Evolutionary conservation across 768 basidiomycete genomes (phyloP).

Genomic region (Rhizopogon vinicolor): DNA sequence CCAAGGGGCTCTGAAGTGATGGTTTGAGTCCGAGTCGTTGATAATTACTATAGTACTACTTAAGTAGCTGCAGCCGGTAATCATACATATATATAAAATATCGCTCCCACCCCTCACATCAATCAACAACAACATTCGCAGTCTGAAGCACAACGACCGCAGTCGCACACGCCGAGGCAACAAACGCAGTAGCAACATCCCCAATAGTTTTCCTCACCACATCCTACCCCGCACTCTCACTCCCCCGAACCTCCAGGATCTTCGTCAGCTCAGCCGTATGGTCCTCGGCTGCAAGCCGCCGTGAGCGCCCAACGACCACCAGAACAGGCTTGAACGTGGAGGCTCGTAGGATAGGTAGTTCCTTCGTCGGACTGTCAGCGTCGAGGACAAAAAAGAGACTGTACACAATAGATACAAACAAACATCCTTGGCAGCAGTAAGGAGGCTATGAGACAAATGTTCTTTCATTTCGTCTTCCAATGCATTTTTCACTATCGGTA

Average conservation of each 20-base stretch:
- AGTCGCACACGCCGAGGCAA: conserved; percentile 52
- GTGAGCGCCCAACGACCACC: conserved; percentile 73
- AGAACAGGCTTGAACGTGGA: conserved; percentile 37
- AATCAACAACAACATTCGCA: conserved; percentile 22
- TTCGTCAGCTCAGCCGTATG: conserved; percentile 55
- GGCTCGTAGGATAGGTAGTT: too few relatives aligned
- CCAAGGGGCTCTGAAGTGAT: too few relatives aligned
- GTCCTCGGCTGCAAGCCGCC: conserved; percentile 58
- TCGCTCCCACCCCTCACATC: background rate
- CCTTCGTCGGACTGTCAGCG: too few relatives aligned
- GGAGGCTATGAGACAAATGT: too few relatives aligned
- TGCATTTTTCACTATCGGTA: too few relatives aligned
- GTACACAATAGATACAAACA: too few relatives aligned
- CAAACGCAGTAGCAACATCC: conserved; percentile 75
- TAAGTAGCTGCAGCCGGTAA: too few relatives aligned
- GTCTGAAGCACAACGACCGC: conserved; percentile 72
- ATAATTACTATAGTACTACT: too few relatives aligned
- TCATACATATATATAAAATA: background rate
- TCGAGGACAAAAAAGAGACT: too few relatives aligned
- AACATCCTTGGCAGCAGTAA: too few relatives aligned
- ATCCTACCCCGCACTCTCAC: conserved; percentile 4
- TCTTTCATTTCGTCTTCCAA: too few relatives aligned
- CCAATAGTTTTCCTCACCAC: conserved; percentile 76
- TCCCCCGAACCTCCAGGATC: conserved; percentile 32
- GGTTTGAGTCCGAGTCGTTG: too few relatives aligned